phyloP scores from a whole-genome alignment of 805 yeast genomes.

The Wickerhamiella galacta region DNA sequence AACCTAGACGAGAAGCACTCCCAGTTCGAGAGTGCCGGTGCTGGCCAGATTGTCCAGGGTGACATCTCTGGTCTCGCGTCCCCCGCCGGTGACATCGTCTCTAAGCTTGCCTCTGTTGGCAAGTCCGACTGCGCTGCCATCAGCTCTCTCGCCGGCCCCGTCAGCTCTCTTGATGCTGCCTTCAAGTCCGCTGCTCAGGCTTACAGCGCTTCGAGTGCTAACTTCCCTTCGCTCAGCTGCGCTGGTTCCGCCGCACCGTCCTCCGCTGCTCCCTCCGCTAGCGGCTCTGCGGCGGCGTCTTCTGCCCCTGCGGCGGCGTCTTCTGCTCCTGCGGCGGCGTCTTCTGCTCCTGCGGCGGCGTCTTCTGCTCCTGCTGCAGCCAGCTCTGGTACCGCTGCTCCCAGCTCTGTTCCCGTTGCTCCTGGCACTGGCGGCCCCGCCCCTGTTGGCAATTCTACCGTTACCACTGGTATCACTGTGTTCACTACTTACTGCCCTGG shows the following conservation, averaged over 20 bases:
- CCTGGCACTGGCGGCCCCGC: slow-evolving; percentile 2
- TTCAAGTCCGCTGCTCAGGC: slow-evolving; percentile 5
- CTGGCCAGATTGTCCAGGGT: slow-evolving; percentile 10
- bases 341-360: slow-evolving; percentile 1
- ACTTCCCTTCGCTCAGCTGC: slow-evolving; percentile 6
- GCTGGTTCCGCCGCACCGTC: slow-evolving; percentile 1
- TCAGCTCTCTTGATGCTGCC: slow-evolving; percentile 3
- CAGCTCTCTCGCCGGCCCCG: slow-evolving; percentile 2
- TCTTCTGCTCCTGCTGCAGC: slow-evolving; percentile 9
- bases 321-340: slow-evolving; percentile 1
- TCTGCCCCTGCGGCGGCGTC: slow-evolving; percentile 5
- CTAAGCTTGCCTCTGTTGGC: slow-evolving; percentile 6
- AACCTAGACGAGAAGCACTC: slow-evolving; percentile 13
- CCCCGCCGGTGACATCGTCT: slow-evolving; percentile 8
- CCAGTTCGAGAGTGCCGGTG: slow-evolving; percentile 13
- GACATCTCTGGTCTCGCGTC: slow-evolving; percentile 8
- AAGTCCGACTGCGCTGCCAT: slow-evolving; percentile 5
- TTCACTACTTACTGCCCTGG: slow-evolving; percentile 67
- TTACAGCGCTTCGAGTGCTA: slow-evolving; percentile 3
- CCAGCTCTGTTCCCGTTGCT: slow-evolving; percentile 6
- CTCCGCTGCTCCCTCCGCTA: not conserved
- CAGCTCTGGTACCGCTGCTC: slow-evolving; percentile 10
- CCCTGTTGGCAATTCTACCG: too few relatives aligned
- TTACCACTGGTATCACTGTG: slow-evolving; percentile 16
- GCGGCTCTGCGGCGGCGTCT: slow-evolving; percentile 5